A percentile compares a stretch with the other conserved stretches of the same genome.
phyloP scores from a whole-genome alignment of 2,329 filamentous ascomycete genomes.

The Cladosporium sp. region DNA sequence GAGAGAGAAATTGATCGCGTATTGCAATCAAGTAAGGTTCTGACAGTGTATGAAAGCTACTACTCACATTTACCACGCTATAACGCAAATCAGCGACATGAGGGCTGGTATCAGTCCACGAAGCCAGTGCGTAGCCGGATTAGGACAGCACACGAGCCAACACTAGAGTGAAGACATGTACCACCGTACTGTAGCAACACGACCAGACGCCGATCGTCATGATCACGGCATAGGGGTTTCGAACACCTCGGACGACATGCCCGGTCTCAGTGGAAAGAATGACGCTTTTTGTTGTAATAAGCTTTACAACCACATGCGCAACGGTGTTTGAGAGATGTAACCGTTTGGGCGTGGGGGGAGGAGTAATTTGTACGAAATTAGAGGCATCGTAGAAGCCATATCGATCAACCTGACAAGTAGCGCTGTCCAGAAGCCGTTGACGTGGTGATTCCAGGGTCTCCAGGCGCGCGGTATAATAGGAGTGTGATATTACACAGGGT shows the following conservation, averaged over 20 bases:
- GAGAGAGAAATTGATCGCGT: neutral
- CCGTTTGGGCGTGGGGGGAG: neutral
- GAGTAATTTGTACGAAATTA: neutral
- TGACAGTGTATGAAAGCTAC: neutral
- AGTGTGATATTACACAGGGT: neutral
- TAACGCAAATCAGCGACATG: neutral
- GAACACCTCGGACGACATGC: neutral
- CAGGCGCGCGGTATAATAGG: neutral
- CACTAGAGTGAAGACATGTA: constrained; percentile 2
- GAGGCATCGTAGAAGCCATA: constrained; percentile 1
- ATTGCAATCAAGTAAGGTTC: neutral
- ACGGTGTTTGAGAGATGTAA: neutral
- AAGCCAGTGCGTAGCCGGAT: neutral
- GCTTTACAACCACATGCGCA: neutral
- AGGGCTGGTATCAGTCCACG: neutral
- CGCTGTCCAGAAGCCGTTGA: neutral
- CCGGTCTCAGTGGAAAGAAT: neutral
- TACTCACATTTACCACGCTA: neutral
- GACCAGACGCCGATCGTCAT: neutral
- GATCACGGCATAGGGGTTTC: neutral
- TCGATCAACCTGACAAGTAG: neutral
- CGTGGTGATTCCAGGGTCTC: neutral
- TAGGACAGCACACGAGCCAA: neutral
- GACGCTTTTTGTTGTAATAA: neutral
- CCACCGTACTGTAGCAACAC: neutral